Evolutionary conservation across 495 filamentous ascomycete species (phyloP).

Genomic region (Paragyromitra xinjiangensis): DNA sequence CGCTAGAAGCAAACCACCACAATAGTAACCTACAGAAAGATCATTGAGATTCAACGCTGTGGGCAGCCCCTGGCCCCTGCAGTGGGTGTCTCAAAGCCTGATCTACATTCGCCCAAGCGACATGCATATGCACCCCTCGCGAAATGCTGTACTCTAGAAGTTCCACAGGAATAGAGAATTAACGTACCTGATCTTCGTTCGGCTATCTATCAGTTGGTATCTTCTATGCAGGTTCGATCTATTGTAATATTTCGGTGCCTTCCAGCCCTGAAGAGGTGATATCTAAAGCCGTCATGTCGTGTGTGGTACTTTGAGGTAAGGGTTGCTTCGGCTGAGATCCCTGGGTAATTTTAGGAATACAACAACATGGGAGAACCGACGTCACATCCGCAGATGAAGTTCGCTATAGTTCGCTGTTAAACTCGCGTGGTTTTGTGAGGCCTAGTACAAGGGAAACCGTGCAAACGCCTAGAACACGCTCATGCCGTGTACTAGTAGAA

Average conservation of each 20-base stretch:
- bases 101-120: neutral
- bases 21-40: neutral
- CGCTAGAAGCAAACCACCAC: neutral
- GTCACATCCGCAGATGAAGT: neutral
- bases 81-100: neutral
- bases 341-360: neutral
- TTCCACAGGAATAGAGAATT: neutral
- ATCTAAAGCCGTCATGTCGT: no score
- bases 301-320: neutral
- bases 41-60: neutral
- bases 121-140: slow-evolving; percentile 3
- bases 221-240: neutral
- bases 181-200: neutral
- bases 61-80: neutral
- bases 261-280: neutral
- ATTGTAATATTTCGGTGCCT: neutral
- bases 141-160: neutral
- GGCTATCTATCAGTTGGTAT: neutral
- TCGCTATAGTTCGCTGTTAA: neutral
- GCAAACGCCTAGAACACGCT: neutral
- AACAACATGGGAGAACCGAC: neutral
- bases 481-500: neutral
- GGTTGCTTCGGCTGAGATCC: neutral
- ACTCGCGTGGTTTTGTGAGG: neutral
- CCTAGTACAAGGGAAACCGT: neutral